Evolutionary conservation across 2,329 filamentous ascomycete genomes (phyloP).

Genomic region (Sporothrix brunneoviolacea): DNA sequence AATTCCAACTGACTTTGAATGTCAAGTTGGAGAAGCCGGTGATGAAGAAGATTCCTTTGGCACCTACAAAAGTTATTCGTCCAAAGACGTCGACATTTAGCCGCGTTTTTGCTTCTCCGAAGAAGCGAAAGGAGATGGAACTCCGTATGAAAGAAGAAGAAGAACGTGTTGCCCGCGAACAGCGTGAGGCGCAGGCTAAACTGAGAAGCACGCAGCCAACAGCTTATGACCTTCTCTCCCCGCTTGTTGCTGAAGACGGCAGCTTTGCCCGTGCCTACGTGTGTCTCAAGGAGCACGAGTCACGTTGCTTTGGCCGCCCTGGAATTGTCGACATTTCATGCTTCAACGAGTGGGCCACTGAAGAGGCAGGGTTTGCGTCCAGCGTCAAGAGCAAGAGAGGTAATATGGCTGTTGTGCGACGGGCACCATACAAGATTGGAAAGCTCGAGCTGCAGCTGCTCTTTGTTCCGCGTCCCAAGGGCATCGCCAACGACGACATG

Average conservation of each 20-base stretch:
- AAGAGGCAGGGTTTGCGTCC: slow-evolving; percentile 69
- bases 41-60: slow-evolving; percentile 34
- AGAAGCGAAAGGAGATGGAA: slow-evolving; percentile 94
- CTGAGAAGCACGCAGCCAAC: slow-evolving; percentile 60
- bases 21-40: slow-evolving; percentile 85
- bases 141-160: slow-evolving; percentile 76
- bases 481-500: slow-evolving; percentile 86
- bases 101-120: slow-evolving; percentile 86
- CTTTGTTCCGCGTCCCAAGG: slow-evolving; percentile 89
- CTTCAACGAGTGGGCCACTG: slow-evolving; percentile 98
- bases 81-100: slow-evolving; percentile 84
- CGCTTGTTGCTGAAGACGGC: slow-evolving; percentile 81
- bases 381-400: slow-evolving; percentile 93
- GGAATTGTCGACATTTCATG: slow-evolving; percentile 84
- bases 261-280: slow-evolving; percentile 94
- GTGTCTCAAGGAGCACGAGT: slow-evolving; percentile 86
- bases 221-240: slow-evolving; percentile 80
- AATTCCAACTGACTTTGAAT: slow-evolving; percentile 95
- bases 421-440: slow-evolving; percentile 93
- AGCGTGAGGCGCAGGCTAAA: slow-evolving; percentile 57
- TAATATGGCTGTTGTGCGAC: slow-evolving; percentile 62
- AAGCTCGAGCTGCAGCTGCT: slow-evolving; percentile 90
- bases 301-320: slow-evolving; percentile 78
- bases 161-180: slow-evolving; percentile 59
- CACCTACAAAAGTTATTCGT: slow-evolving; percentile 58